Evolutionary conservation across 2,329 filamentous ascomycete species (phyloP), one percentile per base, ranked within the genome.

Genomic region (Hansfordia pulvinata): DNA sequence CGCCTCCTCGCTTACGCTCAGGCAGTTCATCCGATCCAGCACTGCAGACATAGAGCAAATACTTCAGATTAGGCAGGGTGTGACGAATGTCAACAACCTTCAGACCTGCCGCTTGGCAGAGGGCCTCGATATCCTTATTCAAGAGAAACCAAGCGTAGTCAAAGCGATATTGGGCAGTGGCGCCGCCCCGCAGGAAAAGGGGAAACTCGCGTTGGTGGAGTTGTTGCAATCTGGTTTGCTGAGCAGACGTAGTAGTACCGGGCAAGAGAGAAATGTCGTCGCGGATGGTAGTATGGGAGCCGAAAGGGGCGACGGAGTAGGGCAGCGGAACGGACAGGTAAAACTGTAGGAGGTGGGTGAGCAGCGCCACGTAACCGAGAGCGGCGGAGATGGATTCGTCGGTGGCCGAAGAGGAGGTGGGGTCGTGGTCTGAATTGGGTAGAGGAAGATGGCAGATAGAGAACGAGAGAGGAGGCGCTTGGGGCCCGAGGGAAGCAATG

Each of bases 141-240:
- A 98, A 65, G n/a, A 96, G 59, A 42, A 96, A 98, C 46, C 93
- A 90, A 8, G 66, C 90, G 49, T 96, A 98, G 42, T 96, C 88
- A 50, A 96, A 96, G 3, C 88, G 76, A 56, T 88, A 96, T 23
- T 85, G 73, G 0, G 84, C 72, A 3, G 44, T 66, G n/a, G 56
- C 80, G 52, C 67, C 68, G 10, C 69, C 67, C 3, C 65, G 54
- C 0, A 72, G 46, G 50, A 86, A 86, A 0, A 98, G 64, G 0
- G 90, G 90, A 41, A 93, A 98, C 5, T 73, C 75, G 28, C 76
- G 63, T 23, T 75, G 67, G n/a, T n/a, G n/a, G n/a, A n/a, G n/a
- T n/a, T n/a, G n/a, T n/a, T n/a, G n/a, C n/a, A n/a, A n/a, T n/a
- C n/a, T n/a, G n/a, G n/a, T n/a, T n/a, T n/a, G n/a, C n/a, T n/a